A percentile compares a stretch with the other conserved stretches of the same genome.
phyloP scores from a whole-genome alignment of 768 basidiomycete species.

The Russula emetica region DNA sequence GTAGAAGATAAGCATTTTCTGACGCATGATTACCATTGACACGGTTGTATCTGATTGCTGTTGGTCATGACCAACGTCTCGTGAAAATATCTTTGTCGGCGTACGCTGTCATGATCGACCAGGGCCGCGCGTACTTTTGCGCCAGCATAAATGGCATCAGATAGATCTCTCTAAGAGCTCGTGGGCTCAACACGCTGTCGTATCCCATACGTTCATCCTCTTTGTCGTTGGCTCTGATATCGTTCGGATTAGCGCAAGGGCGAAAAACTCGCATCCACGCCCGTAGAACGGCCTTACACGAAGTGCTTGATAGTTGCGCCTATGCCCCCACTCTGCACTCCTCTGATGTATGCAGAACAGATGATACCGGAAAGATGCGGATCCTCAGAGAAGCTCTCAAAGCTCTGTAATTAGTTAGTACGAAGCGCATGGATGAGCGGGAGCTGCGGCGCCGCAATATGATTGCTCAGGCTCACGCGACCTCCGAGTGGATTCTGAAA shows the following conservation, averaged over 20 bases:
- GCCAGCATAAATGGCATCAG: slow-evolving; percentile 60
- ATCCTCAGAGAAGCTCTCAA: slow-evolving; percentile 79
- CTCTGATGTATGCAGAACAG: slow-evolving; percentile 69
- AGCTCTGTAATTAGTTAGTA: slow-evolving; percentile 42
- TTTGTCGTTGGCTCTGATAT: slow-evolving; percentile 69
- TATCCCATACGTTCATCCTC: slow-evolving; percentile 70
- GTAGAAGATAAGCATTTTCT: slow-evolving; percentile 57
- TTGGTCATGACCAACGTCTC: background rate
- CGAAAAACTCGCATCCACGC: background rate
- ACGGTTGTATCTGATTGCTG: slow-evolving; percentile 53
- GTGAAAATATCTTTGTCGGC: background rate
- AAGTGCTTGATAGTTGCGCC: slow-evolving; percentile 80
- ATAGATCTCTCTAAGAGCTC: slow-evolving; percentile 56
- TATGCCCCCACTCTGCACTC: slow-evolving; percentile 72
- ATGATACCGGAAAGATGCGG: slow-evolving; percentile 68
- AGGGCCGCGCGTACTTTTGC: slow-evolving; percentile 49
- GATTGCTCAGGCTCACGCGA: slow-evolving; percentile 40
- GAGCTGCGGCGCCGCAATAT: slow-evolving; percentile 22
- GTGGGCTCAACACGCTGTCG: slow-evolving; percentile 46
- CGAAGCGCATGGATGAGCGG: background rate
- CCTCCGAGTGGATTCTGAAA: slow-evolving; percentile 65
- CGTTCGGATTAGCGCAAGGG: background rate
- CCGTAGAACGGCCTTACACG: slow-evolving; percentile 42
- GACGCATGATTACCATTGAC: slow-evolving; percentile 72
- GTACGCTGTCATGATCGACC: slow-evolving; percentile 58